Evolutionary conservation across 2,329 filamentous ascomycete species (phyloP).

Genomic region (Alternaria conjuncta): DNA sequence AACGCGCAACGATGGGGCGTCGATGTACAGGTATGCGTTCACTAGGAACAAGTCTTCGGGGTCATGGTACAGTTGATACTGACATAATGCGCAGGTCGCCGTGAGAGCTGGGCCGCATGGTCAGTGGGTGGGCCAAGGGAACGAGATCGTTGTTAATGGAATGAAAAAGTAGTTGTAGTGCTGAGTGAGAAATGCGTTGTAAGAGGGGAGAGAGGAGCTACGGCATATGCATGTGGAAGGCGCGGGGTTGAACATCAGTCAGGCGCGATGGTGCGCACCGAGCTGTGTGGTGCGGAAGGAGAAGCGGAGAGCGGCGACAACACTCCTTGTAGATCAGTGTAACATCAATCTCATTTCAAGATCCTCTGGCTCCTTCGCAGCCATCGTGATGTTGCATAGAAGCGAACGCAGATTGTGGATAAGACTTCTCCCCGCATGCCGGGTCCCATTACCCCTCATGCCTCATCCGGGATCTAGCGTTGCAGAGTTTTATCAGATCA

Average conservation of each 20-base stretch:
- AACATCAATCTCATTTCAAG: not conserved
- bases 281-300: not conserved
- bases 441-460: not conserved
- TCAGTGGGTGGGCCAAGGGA: not conserved
- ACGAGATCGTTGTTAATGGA: slow-evolving; percentile 11
- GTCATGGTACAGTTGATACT: not conserved
- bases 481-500: slow-evolving; percentile 19
- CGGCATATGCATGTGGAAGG: not conserved
- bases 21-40: slow-evolving; percentile 22
- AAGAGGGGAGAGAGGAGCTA: too few relatives aligned
- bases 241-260: not conserved
- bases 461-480: not conserved
- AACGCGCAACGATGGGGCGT: slow-evolving; percentile 30
- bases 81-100: slow-evolving; percentile 16
- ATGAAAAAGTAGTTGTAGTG: slow-evolving; percentile 9
- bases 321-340: not conserved
- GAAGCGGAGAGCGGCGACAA: not conserved
- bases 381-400: not conserved
- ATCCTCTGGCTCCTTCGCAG: not conserved
- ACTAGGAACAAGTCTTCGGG: not conserved
- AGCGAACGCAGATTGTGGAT: not conserved
- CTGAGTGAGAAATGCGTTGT: not conserved
- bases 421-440: not conserved
- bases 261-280: not conserved
- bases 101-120: slow-evolving; percentile 16